Evolutionary conservation across 352 stramenopile genomes (phyloP).

Genomic region (Globisporangium okanoganense): DNA sequence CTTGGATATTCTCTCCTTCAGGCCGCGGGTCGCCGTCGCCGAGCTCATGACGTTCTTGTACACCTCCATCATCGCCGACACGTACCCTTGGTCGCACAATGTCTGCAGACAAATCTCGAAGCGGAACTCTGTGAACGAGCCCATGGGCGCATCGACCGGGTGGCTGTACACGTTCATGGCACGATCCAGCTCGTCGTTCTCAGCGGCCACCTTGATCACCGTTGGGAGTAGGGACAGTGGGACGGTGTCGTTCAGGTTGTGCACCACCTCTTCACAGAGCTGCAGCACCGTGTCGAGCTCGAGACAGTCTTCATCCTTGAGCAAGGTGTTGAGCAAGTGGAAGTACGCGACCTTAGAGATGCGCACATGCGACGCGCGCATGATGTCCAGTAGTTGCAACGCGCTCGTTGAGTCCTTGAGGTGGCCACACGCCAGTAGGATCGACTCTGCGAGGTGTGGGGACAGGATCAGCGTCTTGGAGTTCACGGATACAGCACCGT

Average conservation of each 20-base stretch:
- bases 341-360: conserved; percentile 57
- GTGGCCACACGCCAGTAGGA: conserved; percentile 52
- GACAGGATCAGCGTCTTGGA: conserved; percentile 30
- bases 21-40: conserved; percentile 22
- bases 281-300: conserved; percentile 49
- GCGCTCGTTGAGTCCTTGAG: conserved; percentile 28
- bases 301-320: conserved; percentile 43
- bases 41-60: conserved; percentile 50
- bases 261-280: conserved; percentile 51
- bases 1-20: conserved; percentile 65
- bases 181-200: conserved; percentile 43
- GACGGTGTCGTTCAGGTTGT: conserved; percentile 32
- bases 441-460: conserved; percentile 35
- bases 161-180: conserved; percentile 68
- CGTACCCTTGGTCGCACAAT: conserved; percentile 38
- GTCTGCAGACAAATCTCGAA: conserved; percentile 71
- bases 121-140: conserved; percentile 44
- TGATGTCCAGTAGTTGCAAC: conserved; percentile 31
- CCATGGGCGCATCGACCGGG: conserved; percentile 31
- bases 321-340: conserved; percentile 48
- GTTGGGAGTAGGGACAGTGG: conserved; percentile 51
- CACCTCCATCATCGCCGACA: conserved; percentile 49
- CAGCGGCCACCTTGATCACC: conserved; percentile 53
- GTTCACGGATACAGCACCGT: neutral
- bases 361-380: conserved; percentile 26